Conservation (phyloP, 345 rosid species). For the Carallia pectinifolia region DNA sequence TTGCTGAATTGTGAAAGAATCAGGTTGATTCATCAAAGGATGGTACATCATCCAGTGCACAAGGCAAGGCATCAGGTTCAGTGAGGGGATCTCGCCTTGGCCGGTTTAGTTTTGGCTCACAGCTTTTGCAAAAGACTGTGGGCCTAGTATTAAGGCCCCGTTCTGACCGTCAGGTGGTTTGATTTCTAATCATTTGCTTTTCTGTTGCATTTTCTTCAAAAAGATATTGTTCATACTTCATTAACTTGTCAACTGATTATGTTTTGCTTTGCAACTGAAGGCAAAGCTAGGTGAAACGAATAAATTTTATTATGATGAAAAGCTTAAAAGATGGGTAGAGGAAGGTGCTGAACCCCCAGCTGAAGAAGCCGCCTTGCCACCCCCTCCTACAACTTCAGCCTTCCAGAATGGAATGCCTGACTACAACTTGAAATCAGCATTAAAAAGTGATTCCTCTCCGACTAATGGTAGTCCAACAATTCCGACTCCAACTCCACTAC, state of each 20-base stretch:
- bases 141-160: conserved; percentile 81
- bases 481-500: conserved; percentile 44
- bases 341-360: conserved; percentile 89
- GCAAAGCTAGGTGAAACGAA: conserved; percentile 92
- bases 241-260: conserved; percentile 7
- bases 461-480: conserved; percentile 51
- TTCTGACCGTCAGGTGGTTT: conserved; percentile 64
- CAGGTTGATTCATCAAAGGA: conserved; percentile 64
- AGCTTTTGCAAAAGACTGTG: conserved; percentile 77
- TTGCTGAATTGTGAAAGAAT: conserved; percentile 21
- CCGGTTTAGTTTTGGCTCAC: conserved; percentile 77
- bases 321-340: conserved; percentile 97
- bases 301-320: conserved; percentile 87
- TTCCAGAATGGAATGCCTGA: conserved; percentile 64
- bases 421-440: conserved; percentile 59
- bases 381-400: conserved; percentile 76
- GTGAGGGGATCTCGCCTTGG: conserved; percentile 66
- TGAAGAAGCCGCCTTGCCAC: conserved; percentile 73
- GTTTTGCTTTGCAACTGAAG: conserved; percentile 39
- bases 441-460: conserved; percentile 49
- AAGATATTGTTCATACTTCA: not conserved
- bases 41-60: conserved; percentile 44
- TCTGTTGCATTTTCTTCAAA: conserved; percentile 5
- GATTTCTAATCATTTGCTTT: conserved; percentile 5
- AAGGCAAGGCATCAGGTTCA: conserved; percentile 52